Percentiles rank a stretch among this genome's conserved stretches.
Conservation (phyloP, 2,329 filamentous ascomycete species). For the Mycosphaerelloides madeirae region DNA sequence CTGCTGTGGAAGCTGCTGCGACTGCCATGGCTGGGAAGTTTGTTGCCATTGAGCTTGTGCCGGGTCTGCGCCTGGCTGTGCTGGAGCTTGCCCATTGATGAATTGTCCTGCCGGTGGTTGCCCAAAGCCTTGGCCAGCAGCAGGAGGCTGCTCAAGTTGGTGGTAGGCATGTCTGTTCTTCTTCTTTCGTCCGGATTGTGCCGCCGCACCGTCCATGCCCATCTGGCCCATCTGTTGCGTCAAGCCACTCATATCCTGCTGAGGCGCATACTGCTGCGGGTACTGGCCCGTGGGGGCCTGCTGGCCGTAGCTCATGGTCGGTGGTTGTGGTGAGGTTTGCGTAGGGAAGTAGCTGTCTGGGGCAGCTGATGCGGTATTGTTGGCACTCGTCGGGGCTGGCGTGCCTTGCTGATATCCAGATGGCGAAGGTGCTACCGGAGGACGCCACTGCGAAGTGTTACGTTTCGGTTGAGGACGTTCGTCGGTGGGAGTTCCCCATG, state of each 20-base stretch:
- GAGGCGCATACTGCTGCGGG: slow-evolving; percentile 15
- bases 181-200: slow-evolving; percentile 60
- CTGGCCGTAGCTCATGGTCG: slow-evolving; percentile 21
- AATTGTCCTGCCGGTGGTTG: slow-evolving; percentile 61
- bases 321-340: slow-evolving; percentile 25
- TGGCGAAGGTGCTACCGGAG: slow-evolving; percentile 42
- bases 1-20: slow-evolving; percentile 22
- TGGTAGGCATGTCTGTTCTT: slow-evolving; percentile 94
- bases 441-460: slow-evolving; percentile 32
- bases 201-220: slow-evolving; percentile 54
- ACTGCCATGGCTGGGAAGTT: slow-evolving; percentile 34
- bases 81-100: slow-evolving; percentile 45
- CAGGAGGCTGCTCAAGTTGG: slow-evolving; percentile 64
- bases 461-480: slow-evolving; percentile 20
- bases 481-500: slow-evolving; percentile 23
- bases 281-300: slow-evolving; percentile 16
- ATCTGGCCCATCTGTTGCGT: slow-evolving; percentile 74
- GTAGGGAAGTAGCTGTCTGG: slow-evolving; percentile 41
- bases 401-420: slow-evolving; percentile 42
- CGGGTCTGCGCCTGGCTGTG: slow-evolving; percentile 19
- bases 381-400: slow-evolving; percentile 16
- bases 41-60: slow-evolving; percentile 33
- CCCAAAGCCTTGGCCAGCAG: slow-evolving; percentile 63
- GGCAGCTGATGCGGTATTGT: not conserved
- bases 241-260: slow-evolving; percentile 44